Conservation (phyloP, 306 rosid species). For the Lupinus albus region DNA sequence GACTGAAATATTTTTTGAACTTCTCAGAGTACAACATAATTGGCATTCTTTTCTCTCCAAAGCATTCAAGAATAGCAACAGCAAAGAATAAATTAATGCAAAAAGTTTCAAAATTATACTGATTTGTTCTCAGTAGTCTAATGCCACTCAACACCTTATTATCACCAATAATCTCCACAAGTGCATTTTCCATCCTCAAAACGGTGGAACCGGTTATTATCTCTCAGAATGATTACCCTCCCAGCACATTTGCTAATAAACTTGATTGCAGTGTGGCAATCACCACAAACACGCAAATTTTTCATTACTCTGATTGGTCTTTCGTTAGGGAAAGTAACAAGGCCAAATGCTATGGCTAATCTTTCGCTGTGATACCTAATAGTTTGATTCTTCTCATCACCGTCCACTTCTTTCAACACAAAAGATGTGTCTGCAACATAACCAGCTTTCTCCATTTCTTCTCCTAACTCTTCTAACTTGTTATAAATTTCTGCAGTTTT, state of each 20-base stretch:
- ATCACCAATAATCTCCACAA: conserved; percentile 87
- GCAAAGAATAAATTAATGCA: neutral
- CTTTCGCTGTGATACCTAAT: conserved; percentile 87
- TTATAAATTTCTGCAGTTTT: conserved; percentile 63
- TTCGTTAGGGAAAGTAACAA: conserved; percentile 62
- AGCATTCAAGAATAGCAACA: neutral
- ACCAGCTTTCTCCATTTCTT: conserved; percentile 75
- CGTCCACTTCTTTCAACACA: conserved; percentile 70
- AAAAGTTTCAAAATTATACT: conserved; percentile 31
- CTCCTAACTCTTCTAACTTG: conserved; percentile 78
- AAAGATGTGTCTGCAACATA: conserved; percentile 88
- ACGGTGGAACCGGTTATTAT: conserved; percentile 78
- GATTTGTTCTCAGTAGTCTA: neutral
- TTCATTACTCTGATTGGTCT: conserved; percentile 88
- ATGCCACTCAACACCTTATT: conserved; percentile 13
- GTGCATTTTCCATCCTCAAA: conserved; percentile 86
- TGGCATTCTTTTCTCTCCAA: neutral
- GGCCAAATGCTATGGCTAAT: conserved; percentile 82
- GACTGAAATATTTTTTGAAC: neutral
- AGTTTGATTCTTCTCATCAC: conserved; percentile 65
- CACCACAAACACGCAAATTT: conserved; percentile 91
- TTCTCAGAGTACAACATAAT: conserved; percentile 1
- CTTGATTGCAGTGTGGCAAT: conserved; percentile 85
- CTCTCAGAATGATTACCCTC: conserved; percentile 76
- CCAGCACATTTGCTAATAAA: conserved; percentile 76